Evolutionary conservation across 768 basidiomycete species (phyloP).

Genomic region (Mycena venus): DNA sequence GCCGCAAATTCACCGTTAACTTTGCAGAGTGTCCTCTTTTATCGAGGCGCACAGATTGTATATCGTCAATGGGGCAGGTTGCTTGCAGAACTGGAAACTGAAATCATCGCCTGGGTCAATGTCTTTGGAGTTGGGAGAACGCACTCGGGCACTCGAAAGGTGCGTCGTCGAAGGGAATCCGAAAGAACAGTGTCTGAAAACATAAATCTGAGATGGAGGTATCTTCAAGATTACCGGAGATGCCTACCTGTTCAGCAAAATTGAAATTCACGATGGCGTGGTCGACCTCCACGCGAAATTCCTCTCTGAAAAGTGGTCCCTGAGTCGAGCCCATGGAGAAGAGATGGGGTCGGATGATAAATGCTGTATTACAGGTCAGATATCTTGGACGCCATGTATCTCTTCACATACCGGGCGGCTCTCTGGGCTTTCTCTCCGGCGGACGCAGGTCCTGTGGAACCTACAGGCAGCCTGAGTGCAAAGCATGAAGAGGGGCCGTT

Average conservation of each 20-base stretch:
- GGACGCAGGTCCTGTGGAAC: neutral
- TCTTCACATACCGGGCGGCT: slow-evolving; percentile 7
- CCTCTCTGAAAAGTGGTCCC: slow-evolving; percentile 18
- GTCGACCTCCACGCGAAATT: slow-evolving; percentile 18
- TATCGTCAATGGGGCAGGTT: slow-evolving; percentile 21
- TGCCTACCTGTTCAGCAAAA: slow-evolving; percentile 9
- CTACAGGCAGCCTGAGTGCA: neutral
- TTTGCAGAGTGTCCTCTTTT: neutral
- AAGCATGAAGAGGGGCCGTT: neutral
- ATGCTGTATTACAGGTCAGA: slow-evolving; percentile 7
- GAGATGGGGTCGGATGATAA: slow-evolving; percentile 4
- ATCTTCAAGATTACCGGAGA: neutral
- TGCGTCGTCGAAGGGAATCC: slow-evolving; percentile 16
- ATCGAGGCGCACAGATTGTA: slow-evolving; percentile 22
- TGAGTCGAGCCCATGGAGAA: slow-evolving; percentile 33
- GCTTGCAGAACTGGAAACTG: slow-evolving; percentile 19
- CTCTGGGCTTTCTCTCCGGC: neutral
- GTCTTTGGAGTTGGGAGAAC: neutral
- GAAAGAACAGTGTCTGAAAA: slow-evolving; percentile 24
- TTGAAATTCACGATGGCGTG: slow-evolving; percentile 17
- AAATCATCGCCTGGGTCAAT: neutral
- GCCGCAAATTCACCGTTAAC: slow-evolving; percentile 27
- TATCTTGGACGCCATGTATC: neutral
- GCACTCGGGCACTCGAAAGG: slow-evolving; percentile 17
- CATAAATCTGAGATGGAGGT: neutral